Evolutionary conservation across 352 stramenopile species (phyloP).

Genomic region (Saprolegnia diclina): DNA sequence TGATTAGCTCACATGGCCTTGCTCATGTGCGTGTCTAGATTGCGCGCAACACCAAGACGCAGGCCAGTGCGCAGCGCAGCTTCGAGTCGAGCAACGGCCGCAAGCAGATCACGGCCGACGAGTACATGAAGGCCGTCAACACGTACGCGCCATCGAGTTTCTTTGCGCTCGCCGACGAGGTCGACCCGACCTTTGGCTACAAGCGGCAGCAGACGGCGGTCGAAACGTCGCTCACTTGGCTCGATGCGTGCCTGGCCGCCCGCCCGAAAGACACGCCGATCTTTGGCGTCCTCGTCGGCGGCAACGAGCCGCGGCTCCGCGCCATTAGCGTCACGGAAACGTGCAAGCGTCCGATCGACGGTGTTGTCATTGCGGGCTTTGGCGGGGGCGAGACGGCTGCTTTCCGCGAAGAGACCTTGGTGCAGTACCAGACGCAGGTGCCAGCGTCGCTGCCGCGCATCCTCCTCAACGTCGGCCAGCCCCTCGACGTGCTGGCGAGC

Average conservation of each 20-base stretch:
- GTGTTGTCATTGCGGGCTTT: constrained; percentile 57
- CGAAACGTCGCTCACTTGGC: constrained; percentile 58
- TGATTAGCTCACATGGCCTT: neutral
- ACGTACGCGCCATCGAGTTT: constrained; percentile 51
- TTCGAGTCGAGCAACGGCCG: constrained; percentile 55
- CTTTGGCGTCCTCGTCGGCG: constrained; percentile 65
- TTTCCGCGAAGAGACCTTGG: constrained; percentile 42
- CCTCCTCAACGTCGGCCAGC: constrained; percentile 58
- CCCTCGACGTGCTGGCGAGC: constrained; percentile 49
- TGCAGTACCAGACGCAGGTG: constrained; percentile 42
- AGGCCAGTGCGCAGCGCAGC: constrained; percentile 47
- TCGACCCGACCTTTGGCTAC: constrained; percentile 42
- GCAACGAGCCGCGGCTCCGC: constrained; percentile 48
- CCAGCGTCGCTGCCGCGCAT: constrained; percentile 42
- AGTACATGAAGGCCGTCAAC: constrained; percentile 57
- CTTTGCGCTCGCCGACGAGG: constrained; percentile 63
- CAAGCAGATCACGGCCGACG: constrained; percentile 36
- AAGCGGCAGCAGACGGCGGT: constrained; percentile 67
- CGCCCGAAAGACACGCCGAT: constrained; percentile 32
- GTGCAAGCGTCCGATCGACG: constrained; percentile 58
- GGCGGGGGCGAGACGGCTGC: constrained; percentile 37
- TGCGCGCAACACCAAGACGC: constrained; percentile 43
- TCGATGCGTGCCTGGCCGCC: constrained; percentile 50
- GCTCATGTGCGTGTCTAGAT: constrained; percentile 8
- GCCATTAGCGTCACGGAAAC: constrained; percentile 52